A percentile compares a stretch with the other conserved stretches of the same genome.
Conservation (phyloP, 2,329 filamentous ascomycete genomes). For the Hypoxylon sp. region DNA sequence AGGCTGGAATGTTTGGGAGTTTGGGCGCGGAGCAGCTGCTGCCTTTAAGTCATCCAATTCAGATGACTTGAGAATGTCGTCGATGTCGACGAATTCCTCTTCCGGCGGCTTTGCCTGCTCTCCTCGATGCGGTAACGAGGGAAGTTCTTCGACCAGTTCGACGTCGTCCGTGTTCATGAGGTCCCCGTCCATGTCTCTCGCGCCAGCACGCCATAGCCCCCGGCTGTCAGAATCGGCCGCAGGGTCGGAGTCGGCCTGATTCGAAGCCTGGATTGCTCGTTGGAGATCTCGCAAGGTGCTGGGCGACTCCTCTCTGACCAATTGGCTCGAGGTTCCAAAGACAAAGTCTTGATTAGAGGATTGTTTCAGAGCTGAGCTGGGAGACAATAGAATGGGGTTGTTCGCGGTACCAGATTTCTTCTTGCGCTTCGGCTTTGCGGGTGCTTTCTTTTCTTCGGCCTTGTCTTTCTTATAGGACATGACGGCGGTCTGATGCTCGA, state of each 20-base stretch:
- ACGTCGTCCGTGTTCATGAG: slow-evolving; percentile 69
- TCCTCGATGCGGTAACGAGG: not conserved
- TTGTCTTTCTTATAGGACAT: slow-evolving; percentile 46
- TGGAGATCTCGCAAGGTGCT: slow-evolving; percentile 69
- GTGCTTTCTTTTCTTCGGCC: slow-evolving; percentile 48
- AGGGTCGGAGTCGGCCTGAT: slow-evolving; percentile 50
- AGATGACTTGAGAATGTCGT: slow-evolving; percentile 41
- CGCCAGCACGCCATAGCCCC: slow-evolving; percentile 74
- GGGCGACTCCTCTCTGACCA: slow-evolving; percentile 76
- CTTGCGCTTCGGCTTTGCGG: slow-evolving; percentile 44
- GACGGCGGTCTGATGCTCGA: slow-evolving; percentile 45
- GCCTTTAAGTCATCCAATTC: slow-evolving; percentile 15
- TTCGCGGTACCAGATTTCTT: slow-evolving; percentile 50
- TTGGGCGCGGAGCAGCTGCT: slow-evolving; percentile 7
- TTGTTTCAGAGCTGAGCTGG: slow-evolving; percentile 70
- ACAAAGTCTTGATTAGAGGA: slow-evolving; percentile 77
- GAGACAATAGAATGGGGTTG: slow-evolving; percentile 69
- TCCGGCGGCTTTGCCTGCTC: slow-evolving; percentile 39
- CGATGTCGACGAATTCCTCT: slow-evolving; percentile 43
- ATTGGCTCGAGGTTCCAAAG: slow-evolving; percentile 86
- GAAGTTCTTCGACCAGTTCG: slow-evolving; percentile 53
- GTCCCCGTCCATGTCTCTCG: slow-evolving; percentile 70
- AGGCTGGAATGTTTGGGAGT: slow-evolving; percentile 31
- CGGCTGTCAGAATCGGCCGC: slow-evolving; percentile 47
- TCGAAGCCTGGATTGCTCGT: slow-evolving; percentile 67